Evolutionary conservation across 106 monocot species (phyloP).

Genomic region (Dactylorhiza incarnata): DNA sequence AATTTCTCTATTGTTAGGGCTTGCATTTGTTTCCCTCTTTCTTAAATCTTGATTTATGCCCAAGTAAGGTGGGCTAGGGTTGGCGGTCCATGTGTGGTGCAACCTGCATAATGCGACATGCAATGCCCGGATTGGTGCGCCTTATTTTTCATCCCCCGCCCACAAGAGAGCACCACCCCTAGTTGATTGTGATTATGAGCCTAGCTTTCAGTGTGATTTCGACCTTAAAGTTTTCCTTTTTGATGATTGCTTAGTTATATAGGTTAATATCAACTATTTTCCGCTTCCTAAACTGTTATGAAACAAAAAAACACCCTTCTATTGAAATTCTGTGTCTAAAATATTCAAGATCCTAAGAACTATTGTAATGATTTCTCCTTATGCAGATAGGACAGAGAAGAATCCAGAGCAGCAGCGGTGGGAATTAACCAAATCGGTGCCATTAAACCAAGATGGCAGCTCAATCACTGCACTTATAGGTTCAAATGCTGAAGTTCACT

Average conservation of each 20-base stretch:
- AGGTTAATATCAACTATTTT: neutral
- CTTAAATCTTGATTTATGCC: too few species aligned
- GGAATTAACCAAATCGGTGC: constrained; percentile 63
- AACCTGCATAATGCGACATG: neutral
- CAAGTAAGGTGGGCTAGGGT: neutral
- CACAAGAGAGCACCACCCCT: too few species aligned
- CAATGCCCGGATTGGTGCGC: neutral
- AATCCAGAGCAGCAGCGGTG: constrained; percentile 38
- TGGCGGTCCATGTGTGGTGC: neutral
- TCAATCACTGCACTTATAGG: constrained; percentile 43
- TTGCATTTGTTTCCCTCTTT: too few species aligned
- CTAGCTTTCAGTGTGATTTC: neutral
- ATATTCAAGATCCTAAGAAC: neutral
- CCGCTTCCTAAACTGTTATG: neutral
- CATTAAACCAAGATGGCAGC: constrained; percentile 50
- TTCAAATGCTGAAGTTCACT: constrained; percentile 69
- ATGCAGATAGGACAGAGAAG: constrained; percentile 67
- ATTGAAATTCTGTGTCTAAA: neutral
- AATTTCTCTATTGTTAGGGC: too few species aligned
- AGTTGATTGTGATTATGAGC: neutral
- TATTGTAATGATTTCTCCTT: neutral
- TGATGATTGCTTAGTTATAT: neutral
- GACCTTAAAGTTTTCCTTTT: neutral
- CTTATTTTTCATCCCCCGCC: neutral
- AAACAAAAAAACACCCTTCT: neutral